Evolutionary conservation across 345 rosid genomes (phyloP).

Genomic region (Leavenworthia alabamica): DNA sequence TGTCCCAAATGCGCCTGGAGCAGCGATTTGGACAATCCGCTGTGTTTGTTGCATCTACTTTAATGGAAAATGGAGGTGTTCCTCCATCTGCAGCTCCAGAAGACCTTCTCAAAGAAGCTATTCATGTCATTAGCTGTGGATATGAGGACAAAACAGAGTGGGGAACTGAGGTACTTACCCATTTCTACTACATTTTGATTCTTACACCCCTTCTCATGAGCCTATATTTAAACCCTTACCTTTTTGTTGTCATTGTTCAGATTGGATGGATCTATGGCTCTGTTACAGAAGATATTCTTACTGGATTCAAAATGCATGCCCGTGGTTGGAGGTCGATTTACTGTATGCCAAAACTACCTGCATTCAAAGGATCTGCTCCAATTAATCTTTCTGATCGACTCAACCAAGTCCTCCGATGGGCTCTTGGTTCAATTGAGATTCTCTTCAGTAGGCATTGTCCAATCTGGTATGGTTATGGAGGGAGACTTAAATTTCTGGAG

Average conservation of each 20-base stretch:
- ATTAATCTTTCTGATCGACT: constrained; percentile 87
- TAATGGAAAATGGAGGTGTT: constrained; percentile 92
- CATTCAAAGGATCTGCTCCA: constrained; percentile 88
- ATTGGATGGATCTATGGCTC: constrained; percentile 97
- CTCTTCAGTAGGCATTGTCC: constrained; percentile 91
- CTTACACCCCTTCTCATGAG: neutral
- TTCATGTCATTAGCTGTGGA: constrained; percentile 94
- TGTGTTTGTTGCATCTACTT: constrained; percentile 86
- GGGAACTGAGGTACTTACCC: constrained; percentile 59
- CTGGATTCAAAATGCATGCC: constrained; percentile 96
- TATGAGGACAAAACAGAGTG: constrained; percentile 90
- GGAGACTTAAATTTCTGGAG: constrained; percentile 78
- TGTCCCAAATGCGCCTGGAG: constrained; percentile 93
- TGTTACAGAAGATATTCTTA: constrained; percentile 91
- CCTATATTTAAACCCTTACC: constrained; percentile 38
- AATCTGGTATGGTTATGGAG: constrained; percentile 81
- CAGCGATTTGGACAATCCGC: constrained; percentile 87
- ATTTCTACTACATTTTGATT: neutral
- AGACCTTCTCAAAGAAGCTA: constrained; percentile 84
- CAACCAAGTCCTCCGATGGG: constrained; percentile 96
- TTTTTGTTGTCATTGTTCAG: constrained; percentile 34
- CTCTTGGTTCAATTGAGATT: constrained; percentile 83
- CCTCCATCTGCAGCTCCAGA: constrained; percentile 86
- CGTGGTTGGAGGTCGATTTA: constrained; percentile 95
- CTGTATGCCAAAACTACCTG: constrained; percentile 75